Conservation (phyloP, 2,329 filamentous ascomycete genomes). For the Penicillium expansum region DNA sequence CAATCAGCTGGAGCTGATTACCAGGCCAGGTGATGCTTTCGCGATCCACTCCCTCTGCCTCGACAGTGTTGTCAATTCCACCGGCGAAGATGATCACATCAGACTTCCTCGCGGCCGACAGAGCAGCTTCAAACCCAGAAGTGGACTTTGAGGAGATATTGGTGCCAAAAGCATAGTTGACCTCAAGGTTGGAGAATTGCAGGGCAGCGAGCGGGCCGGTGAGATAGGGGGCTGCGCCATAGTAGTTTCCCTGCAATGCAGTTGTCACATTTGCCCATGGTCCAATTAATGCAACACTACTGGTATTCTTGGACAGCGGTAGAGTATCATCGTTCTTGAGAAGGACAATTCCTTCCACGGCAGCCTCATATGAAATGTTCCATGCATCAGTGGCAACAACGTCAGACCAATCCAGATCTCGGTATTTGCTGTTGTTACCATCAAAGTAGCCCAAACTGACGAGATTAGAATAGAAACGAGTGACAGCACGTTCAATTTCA, state of each 20-base stretch:
- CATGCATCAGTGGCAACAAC: slow-evolving; percentile 56
- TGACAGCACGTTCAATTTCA: slow-evolving; percentile 48
- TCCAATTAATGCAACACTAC: slow-evolving; percentile 55
- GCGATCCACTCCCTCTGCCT: slow-evolving; percentile 44
- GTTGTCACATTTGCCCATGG: slow-evolving; percentile 58
- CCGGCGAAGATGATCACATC: slow-evolving; percentile 43
- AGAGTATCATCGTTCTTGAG: slow-evolving; percentile 54
- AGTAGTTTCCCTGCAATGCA: slow-evolving; percentile 61
- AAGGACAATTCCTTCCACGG: slow-evolving; percentile 48
- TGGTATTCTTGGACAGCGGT: slow-evolving; percentile 42
- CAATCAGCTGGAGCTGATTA: slow-evolving; percentile 43
- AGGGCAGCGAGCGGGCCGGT: slow-evolving; percentile 55
- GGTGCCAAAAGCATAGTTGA: slow-evolving; percentile 46
- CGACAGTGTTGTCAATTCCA: slow-evolving; percentile 44
- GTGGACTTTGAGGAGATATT: slow-evolving; percentile 31
- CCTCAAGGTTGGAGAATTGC: slow-evolving; percentile 45
- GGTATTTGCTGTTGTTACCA: slow-evolving; percentile 45
- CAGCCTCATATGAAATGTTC: slow-evolving; percentile 56
- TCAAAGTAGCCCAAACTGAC: slow-evolving; percentile 55
- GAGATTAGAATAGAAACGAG: slow-evolving; percentile 51
- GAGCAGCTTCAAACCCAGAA: slow-evolving; percentile 31
- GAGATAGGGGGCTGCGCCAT: slow-evolving; percentile 55
- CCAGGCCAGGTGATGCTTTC: slow-evolving; percentile 43
- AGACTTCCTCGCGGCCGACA: slow-evolving; percentile 35
- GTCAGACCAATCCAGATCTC: slow-evolving; percentile 53